A percentile compares a stretch with the other conserved stretches of the same genome.
phyloP scores from a whole-genome alignment of 495 filamentous ascomycete species.

The Aspergillus olivimuriae region DNA sequence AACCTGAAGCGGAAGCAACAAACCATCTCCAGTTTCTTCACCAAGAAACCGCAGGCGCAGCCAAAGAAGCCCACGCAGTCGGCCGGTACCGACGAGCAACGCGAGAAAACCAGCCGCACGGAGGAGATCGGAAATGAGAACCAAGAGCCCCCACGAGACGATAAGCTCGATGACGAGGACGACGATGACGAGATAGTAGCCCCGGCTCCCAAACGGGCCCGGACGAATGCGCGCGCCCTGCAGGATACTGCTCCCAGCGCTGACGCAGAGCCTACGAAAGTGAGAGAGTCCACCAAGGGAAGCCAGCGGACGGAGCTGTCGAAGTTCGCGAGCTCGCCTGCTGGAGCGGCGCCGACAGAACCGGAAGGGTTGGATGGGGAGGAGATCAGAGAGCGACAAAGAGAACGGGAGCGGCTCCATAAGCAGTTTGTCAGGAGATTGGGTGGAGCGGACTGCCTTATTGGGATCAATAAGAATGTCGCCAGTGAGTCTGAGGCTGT shows the following conservation, averaged over 20 bases:
- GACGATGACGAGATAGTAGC: slow-evolving; percentile 37
- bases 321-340: slow-evolving; percentile 35
- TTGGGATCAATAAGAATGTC: slow-evolving; percentile 56
- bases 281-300: slow-evolving; percentile 14
- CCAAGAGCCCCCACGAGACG: slow-evolving; percentile 9
- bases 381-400: slow-evolving; percentile 37
- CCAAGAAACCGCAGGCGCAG: slow-evolving; percentile 45
- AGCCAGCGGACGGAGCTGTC: slow-evolving; percentile 35
- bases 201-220: slow-evolving; percentile 35
- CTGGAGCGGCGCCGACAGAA: slow-evolving; percentile 1
- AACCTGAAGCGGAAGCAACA: slow-evolving; percentile 58
- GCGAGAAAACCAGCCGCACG: background rate
- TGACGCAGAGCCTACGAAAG: slow-evolving; percentile 8
- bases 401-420: slow-evolving; percentile 66
- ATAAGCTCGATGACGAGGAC: too few species aligned
- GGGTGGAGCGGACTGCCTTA: slow-evolving; percentile 73
- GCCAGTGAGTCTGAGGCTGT: slow-evolving; percentile 49
- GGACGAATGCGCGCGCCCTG: slow-evolving; percentile 12
- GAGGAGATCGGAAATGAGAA: slow-evolving; percentile 12
- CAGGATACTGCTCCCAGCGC: slow-evolving; percentile 11
- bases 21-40: slow-evolving; percentile 84
- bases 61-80: slow-evolving; percentile 12
- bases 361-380: slow-evolving; percentile 31
- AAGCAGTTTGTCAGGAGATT: slow-evolving; percentile 85
- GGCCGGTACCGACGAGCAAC: slow-evolving; percentile 5